A percentile compares a stretch with the other conserved stretches of the same genome.
These are phyloP conservation scores for Ustilago sp. DNA, from an alignment of 1,284 basidiomycete genomes.

Conservation along the genomic window DNA sequence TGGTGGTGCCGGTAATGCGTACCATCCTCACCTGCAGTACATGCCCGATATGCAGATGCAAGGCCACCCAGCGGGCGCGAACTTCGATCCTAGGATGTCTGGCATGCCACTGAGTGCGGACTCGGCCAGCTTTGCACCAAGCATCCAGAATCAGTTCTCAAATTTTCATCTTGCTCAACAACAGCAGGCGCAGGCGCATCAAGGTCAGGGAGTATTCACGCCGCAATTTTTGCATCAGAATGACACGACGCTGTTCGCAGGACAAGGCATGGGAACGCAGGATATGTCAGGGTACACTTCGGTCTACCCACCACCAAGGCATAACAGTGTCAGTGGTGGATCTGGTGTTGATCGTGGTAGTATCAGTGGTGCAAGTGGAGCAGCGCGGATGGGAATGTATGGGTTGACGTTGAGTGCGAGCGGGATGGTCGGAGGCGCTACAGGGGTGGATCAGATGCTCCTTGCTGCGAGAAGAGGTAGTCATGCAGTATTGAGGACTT, in stretches of 20 bases:
- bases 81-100: constrained; percentile 33
- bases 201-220: constrained; percentile 27
- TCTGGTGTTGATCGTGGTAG: neutral
- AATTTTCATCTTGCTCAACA: constrained; percentile 39
- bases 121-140: constrained; percentile 39
- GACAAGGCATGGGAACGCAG: constrained; percentile 17
- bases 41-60: constrained; percentile 19
- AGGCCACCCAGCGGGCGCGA: constrained; percentile 6
- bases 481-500: constrained; percentile 21
- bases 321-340: constrained; percentile 19
- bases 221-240: constrained; percentile 44
- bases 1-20: constrained; percentile 4
- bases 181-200: constrained; percentile 14
- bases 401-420: constrained; percentile 20
- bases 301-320: constrained; percentile 43
- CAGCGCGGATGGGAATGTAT: constrained; percentile 5
- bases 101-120: constrained; percentile 45
- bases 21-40: constrained; percentile 17
- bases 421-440: constrained; percentile 19
- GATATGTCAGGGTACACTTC: constrained; percentile 48
- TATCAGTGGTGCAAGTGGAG: constrained; percentile 1
- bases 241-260: constrained; percentile 37
- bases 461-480: constrained; percentile 21
- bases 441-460: constrained; percentile 26
- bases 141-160: constrained; percentile 46